Evolutionary conservation across 768 basidiomycete genomes (phyloP), one percentile per base, ranked within the genome.

Genomic region (Stropharia rugosoannulata): DNA sequence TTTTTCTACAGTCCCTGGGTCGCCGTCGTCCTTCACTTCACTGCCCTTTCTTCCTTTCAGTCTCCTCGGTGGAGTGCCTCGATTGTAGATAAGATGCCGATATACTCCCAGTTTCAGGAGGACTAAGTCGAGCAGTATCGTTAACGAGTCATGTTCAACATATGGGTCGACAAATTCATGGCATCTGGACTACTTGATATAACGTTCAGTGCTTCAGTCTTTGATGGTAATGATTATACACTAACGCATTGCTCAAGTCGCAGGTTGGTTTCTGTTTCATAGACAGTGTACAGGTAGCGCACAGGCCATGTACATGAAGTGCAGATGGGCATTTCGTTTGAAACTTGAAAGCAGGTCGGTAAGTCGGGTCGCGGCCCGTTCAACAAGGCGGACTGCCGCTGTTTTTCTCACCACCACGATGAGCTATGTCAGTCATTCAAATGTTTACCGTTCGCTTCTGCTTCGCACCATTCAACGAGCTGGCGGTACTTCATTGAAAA

Each of bases 201-300:
- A 53, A 32, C 12, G 29, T 11, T 41, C 39, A 56, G 32, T 32
- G 22, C 25, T 45, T 42, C 45, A 38, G 25, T 11, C 18, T 12
- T 36, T 42, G n/a, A 16, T n/a, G 16, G 6, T 35, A 35, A 53
- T 45, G 42, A 35, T 22, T 51, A 7, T 39, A 6, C 39, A 82
- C 88, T 63, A 46, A 93, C 91, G 68, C 92, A 94, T 73, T 91
- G 87, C 67, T 93, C 90, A 19, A 94, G 79, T 47, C 92, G 77
- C 35, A 93, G 77, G 65, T 93, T 93, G 64, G 89, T 76, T 7
- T 81, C 82, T 4, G 90, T 86, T 62, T 89, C 78, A 68, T 95
- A 94, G 54, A 91, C 80, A 0, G 91, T 93, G 70, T 93, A 94
- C 15, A 94, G 80, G 63, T 84, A 83, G 0, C 81, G 75, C 12